Base-by-base conservation (phyloP, 2,329 filamentous ascomycete genomes). In the Pseudocercospora ulei region DNA sequence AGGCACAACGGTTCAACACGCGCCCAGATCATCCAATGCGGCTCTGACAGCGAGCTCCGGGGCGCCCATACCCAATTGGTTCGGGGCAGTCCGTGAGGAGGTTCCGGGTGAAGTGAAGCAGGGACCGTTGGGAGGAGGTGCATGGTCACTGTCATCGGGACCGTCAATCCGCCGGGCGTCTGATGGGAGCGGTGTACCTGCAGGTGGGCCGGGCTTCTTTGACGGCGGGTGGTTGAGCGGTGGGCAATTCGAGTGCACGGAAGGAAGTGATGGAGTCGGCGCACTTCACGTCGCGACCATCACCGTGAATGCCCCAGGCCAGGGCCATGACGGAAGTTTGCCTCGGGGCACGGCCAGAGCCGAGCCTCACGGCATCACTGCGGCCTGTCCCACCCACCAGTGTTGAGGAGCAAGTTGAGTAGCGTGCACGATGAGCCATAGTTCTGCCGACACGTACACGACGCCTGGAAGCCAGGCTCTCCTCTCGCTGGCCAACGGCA, bases 21-120 rank as follows among this genome's bases (percentile, higher is more conserved):
- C 23, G 17, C 20, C 31, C 31, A 41, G 28, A 36, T n/a, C 24
- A 36, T n/a, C 24, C 20, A 13, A 31, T 44, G 41, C 36, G 41
- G 35, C 41, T 43, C 41, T 39, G 35, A 26, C 31, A 22, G 9
- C 19, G 19, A 18, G 26, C 33, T 14, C 12, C 13, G 6, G 26
- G 33, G 22, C 22, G 33, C 22, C 22, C 33, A n/a, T 7, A 20
- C 13, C 33, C 20, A 27, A 36, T 36, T 36, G 34, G 34, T n/a
- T 19, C 29, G 29, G 29, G 29, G 29, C 23, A 19, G n/a, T 31
- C 6, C 29, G 27, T 36, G 24, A 16, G 34, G 23, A 26, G 23
- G 18, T 36, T 12, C 23, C 23, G 23, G 22, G 20, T 27, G 13
- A 17, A 18, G 14, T 20, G 14, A 20, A 33, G 11, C 7, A 11